These are phyloP conservation scores for Podila epicladia DNA, from an alignment of 192 early-diverging fungal species.

Conservation along the genomic window DNA sequence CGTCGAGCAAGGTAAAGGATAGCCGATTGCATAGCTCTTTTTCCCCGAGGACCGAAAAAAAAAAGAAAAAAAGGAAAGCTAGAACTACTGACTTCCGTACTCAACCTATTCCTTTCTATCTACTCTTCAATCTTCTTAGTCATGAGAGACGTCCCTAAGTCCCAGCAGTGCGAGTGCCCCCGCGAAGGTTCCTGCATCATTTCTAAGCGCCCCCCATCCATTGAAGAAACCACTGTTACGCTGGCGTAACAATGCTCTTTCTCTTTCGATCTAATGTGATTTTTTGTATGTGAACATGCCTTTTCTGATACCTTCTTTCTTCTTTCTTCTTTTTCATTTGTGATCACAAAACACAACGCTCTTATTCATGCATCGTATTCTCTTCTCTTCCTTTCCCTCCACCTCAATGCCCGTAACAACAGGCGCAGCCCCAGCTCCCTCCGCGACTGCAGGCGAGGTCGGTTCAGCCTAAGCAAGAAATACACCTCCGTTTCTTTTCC, in stretches of 20 bases:
- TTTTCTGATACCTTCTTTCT: conserved; percentile 11
- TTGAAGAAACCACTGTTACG: conserved; percentile 4
- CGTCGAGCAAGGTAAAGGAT: conserved; percentile 30
- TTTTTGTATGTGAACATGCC: neutral
- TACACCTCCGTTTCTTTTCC: too few relatives aligned
- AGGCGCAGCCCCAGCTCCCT: too few relatives aligned
- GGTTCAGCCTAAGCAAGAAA: too few relatives aligned
- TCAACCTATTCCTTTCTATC: neutral
- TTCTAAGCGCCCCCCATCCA: conserved; percentile 16
- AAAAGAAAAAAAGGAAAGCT: neutral
- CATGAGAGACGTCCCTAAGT: conserved; percentile 44
- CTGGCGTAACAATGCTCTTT: neutral
- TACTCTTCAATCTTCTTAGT: neutral
- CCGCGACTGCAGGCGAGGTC: too few relatives aligned
- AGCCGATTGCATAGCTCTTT: neutral
- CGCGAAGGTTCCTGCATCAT: conserved; percentile 45
- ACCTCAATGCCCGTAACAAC: too few relatives aligned
- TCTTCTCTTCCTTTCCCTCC: too few relatives aligned
- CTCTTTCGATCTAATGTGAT: neutral
- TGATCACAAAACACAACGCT: neutral
- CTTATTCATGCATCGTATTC: too few relatives aligned
- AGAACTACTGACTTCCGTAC: too few relatives aligned
- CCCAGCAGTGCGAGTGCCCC: conserved; percentile 44
- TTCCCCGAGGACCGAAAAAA: neutral
- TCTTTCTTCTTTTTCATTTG: neutral